Percentiles rank a stretch among this genome's conserved stretches.
Conservation (phyloP, 257 asterid species). For the Nicotiana sylvestris region DNA sequence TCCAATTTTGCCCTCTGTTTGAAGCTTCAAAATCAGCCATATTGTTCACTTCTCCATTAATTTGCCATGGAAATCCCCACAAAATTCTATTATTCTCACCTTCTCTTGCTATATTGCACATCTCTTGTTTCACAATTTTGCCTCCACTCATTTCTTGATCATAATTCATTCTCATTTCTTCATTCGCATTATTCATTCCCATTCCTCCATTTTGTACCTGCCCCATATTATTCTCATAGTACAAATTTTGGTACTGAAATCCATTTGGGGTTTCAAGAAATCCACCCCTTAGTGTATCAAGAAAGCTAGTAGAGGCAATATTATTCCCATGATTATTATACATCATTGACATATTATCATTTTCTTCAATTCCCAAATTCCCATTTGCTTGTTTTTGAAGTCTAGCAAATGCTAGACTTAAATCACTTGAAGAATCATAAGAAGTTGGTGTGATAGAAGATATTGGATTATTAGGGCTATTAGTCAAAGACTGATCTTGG, state of each 20-base stretch:
- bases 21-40: constrained; percentile 37
- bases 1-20: constrained; percentile 42
- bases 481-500: constrained; percentile 37
- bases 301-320: background rate
- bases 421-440: constrained; percentile 48
- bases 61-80: constrained; percentile 82
- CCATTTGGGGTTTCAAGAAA: constrained; percentile 41
- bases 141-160: constrained; percentile 29
- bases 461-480: constrained; percentile 27
- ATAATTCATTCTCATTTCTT: constrained; percentile 36
- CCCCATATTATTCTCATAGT: constrained; percentile 29
- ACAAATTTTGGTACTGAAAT: constrained; percentile 23
- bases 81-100: constrained; percentile 29
- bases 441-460: constrained; percentile 15
- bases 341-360: constrained; percentile 25
- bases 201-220: constrained; percentile 29
- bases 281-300: constrained; percentile 38
- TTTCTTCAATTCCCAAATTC: constrained; percentile 23
- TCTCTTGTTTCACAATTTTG: constrained; percentile 61
- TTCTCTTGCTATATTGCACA: constrained; percentile 26
- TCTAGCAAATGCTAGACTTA: constrained; percentile 56
- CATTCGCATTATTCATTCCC: constrained; percentile 20
- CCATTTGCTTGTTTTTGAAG: constrained; percentile 57
- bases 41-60: constrained; percentile 25
- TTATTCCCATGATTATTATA: constrained; percentile 22